A percentile compares a stretch with the other conserved stretches of the same genome.
Conservation (phyloP, 805 yeast species). For the Hagleromyces aurorensis region DNA sequence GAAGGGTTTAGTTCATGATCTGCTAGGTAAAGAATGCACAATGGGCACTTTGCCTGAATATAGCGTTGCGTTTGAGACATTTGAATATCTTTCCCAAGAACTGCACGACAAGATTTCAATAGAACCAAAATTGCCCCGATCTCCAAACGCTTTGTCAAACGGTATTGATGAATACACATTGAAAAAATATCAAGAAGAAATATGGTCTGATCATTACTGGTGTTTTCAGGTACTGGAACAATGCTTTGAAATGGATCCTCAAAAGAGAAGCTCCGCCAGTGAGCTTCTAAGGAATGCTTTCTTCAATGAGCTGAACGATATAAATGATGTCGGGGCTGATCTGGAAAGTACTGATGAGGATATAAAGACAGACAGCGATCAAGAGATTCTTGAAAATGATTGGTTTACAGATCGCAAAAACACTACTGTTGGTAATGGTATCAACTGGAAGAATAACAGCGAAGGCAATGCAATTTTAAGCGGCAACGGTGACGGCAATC, state of each 20-base stretch:
- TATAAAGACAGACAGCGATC: conserved; percentile 14
- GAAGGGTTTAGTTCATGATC: conserved; percentile 24
- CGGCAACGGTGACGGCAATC: too few species aligned
- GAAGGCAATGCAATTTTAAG: too few species aligned
- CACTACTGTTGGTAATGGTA: too few species aligned
- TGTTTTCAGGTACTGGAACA: conserved; percentile 49
- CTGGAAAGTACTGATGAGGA: conserved; percentile 26
- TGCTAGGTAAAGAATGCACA: conserved; percentile 30
- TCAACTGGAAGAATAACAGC: too few species aligned
- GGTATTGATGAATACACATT: conserved; percentile 16
- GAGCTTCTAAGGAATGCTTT: conserved; percentile 52
- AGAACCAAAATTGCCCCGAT: conserved; percentile 22
- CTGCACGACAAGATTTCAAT: conserved; percentile 31
- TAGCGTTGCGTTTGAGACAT: conserved; percentile 62
- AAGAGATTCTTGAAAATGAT: conserved; percentile 3
- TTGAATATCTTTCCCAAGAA: conserved; percentile 36
- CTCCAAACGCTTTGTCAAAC: conserved; percentile 7
- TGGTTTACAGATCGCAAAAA: neutral
- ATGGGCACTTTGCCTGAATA: conserved; percentile 60
- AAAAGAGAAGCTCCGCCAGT: conserved; percentile 48
- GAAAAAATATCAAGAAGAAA: conserved; percentile 28
- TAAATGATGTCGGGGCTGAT: conserved; percentile 11
- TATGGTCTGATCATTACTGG: conserved; percentile 32
- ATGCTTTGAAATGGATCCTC: conserved; percentile 52
- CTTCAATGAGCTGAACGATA: conserved; percentile 39